A percentile compares a stretch with the other conserved stretches of the same genome.
phyloP scores from a whole-genome alignment of 2,329 filamentous ascomycete genomes.

The Endoconidiophora laricicola region DNA sequence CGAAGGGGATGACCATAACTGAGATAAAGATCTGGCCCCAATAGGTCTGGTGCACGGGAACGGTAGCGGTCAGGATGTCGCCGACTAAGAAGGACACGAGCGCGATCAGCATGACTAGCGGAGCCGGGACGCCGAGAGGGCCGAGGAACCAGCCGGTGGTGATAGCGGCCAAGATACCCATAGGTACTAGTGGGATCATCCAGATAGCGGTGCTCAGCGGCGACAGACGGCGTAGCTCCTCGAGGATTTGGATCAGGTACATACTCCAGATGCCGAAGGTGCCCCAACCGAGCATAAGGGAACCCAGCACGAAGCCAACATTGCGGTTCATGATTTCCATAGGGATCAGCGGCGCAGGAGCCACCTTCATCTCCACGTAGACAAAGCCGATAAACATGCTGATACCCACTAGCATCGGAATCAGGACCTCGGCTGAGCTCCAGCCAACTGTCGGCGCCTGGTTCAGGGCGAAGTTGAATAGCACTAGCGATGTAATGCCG shows the following conservation, averaged over 20 bases:
- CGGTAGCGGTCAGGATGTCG: slow-evolving; percentile 27
- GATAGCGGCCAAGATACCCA: slow-evolving; percentile 29
- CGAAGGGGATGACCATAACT: slow-evolving; percentile 40
- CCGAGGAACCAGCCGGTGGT: slow-evolving; percentile 27
- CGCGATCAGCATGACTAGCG: slow-evolving; percentile 28
- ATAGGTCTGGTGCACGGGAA: slow-evolving; percentile 40
- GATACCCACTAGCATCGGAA: slow-evolving; percentile 39
- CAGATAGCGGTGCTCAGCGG: slow-evolving; percentile 29
- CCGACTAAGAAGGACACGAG: slow-evolving; percentile 28
- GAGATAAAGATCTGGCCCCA: slow-evolving; percentile 47
- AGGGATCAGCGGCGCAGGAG: slow-evolving; percentile 39
- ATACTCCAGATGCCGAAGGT: slow-evolving; percentile 38
- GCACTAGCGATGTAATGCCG: slow-evolving; percentile 38
- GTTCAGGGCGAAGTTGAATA: slow-evolving; percentile 53
- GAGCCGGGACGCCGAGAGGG: slow-evolving; percentile 21
- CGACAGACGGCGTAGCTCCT: slow-evolving; percentile 24
- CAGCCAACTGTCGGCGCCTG: slow-evolving; percentile 45
- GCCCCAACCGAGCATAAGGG: slow-evolving; percentile 36
- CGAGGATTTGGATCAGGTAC: slow-evolving; percentile 34
- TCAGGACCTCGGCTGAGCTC: slow-evolving; percentile 37
- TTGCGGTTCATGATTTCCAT: slow-evolving; percentile 26
- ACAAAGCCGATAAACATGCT: slow-evolving; percentile 38
- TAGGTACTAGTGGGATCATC: slow-evolving; percentile 27
- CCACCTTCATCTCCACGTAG: slow-evolving; percentile 31
- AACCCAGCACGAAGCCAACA: slow-evolving; percentile 29